phyloP scores from a whole-genome alignment of 768 basidiomycete genomes.

The Boletales sp. region DNA sequence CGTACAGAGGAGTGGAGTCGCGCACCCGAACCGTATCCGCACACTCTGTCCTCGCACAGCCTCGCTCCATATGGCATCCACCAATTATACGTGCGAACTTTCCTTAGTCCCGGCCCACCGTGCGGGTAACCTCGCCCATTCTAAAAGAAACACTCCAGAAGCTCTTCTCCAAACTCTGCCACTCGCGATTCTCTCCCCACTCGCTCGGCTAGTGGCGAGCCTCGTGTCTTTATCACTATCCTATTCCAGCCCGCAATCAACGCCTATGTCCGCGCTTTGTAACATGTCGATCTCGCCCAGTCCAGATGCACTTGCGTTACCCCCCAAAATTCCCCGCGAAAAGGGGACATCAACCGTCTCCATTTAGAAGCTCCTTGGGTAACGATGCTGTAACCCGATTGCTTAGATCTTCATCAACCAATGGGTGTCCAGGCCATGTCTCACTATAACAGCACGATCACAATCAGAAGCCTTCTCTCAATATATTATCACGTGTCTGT shows the following conservation, averaged over 20 bases:
- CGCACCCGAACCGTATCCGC: constrained; percentile 7
- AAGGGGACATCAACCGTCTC: background rate
- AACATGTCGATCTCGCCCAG: constrained; percentile 19
- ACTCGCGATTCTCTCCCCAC: constrained; percentile 1
- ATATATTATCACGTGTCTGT: background rate
- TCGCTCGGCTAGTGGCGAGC: constrained; percentile 10
- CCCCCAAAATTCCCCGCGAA: background rate
- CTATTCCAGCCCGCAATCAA: constrained; percentile 15
- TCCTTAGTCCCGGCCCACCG: constrained; percentile 2
- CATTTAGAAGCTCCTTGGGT: background rate
- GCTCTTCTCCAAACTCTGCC: background rate
- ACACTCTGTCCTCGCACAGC: constrained; percentile 9
- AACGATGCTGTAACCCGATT: background rate
- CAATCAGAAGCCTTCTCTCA: constrained; percentile 3
- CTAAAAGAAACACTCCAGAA: constrained; percentile 2
- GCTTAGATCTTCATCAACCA: background rate
- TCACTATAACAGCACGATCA: constrained; percentile 13
- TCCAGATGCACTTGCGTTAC: constrained; percentile 2
- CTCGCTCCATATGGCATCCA: background rate
- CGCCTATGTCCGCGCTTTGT: constrained; percentile 17
- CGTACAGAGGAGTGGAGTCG: no score
- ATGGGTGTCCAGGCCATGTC: background rate
- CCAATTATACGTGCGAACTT: constrained; percentile 9
- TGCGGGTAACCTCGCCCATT: background rate
- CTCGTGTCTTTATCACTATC: constrained; percentile 15